Conservation (phyloP, 352 stramenopile genomes). For the Pythium myriotylum region DNA sequence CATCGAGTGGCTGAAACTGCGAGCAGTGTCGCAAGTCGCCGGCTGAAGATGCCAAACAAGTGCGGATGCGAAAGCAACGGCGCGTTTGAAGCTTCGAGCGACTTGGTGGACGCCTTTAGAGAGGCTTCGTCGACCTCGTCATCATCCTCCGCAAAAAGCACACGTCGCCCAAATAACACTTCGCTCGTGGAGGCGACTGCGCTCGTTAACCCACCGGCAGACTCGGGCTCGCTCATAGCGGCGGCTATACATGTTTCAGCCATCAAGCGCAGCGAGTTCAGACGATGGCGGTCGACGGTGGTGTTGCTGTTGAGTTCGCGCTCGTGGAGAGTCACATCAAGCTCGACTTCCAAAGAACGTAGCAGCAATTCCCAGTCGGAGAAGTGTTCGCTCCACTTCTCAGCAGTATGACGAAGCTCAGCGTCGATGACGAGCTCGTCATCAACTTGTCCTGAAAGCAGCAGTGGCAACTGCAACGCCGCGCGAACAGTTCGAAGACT, state of each 20-base stretch:
- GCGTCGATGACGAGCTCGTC: conserved; percentile 54
- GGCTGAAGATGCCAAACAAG: conserved; percentile 57
- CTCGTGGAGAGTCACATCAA: conserved; percentile 52
- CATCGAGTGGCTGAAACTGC: conserved; percentile 3
- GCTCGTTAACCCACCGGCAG: conserved; percentile 44
- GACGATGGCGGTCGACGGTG: conserved; percentile 42
- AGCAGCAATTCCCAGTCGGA: conserved; percentile 61
- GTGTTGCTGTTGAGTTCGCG: conserved; percentile 34
- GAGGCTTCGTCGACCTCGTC: conserved; percentile 12
- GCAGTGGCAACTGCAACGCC: conserved; percentile 50
- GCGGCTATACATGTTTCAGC: conserved; percentile 45
- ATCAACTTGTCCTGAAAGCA: conserved; percentile 40
- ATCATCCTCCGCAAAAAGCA: conserved; percentile 73
- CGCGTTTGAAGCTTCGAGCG: neutral
- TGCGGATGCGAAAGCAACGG: conserved; percentile 56
- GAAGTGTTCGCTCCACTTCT: conserved; percentile 41
- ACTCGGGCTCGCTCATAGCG: conserved; percentile 19
- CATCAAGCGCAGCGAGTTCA: conserved; percentile 65
- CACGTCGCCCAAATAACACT: conserved; percentile 71
- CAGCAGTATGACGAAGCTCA: conserved; percentile 54
- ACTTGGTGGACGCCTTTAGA: conserved; percentile 2
- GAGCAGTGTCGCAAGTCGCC: conserved; percentile 40
- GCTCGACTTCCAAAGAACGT: conserved; percentile 60
- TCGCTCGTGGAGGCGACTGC: conserved; percentile 51
- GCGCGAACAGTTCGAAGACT: conserved; percentile 47